These are phyloP conservation scores for Pichia insulana DNA, from an alignment of 805 yeast genomes.

Conservation along the genomic window DNA sequence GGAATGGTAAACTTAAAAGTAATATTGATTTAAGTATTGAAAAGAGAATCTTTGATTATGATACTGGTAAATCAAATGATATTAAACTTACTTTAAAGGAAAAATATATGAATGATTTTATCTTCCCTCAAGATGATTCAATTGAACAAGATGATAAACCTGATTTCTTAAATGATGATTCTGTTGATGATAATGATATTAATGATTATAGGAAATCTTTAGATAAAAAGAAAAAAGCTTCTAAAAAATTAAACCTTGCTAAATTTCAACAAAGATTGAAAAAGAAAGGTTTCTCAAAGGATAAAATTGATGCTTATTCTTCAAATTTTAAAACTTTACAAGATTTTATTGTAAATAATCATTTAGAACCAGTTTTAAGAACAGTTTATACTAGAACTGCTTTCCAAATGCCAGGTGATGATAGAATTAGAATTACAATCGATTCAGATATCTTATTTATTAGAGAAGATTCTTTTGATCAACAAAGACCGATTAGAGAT, in stretches of 20 bases:
- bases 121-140: constrained; percentile 24
- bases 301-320: constrained; percentile 42
- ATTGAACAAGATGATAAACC: neutral
- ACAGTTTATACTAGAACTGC: constrained; percentile 87
- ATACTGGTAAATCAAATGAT: constrained; percentile 38
- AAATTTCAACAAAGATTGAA: constrained; percentile 52
- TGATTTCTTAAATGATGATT: neutral
- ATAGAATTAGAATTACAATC: constrained; percentile 79
- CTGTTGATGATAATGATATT: constrained; percentile 9
- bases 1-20: constrained; percentile 78
- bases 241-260: constrained; percentile 26
- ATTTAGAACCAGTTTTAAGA: constrained; percentile 79
- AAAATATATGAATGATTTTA: constrained; percentile 69
- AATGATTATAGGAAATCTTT: constrained; percentile 4
- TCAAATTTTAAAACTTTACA: constrained; percentile 53
- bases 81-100: constrained; percentile 66
- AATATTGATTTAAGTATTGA: constrained; percentile 77
- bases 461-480: constrained; percentile 85
- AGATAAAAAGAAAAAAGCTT: constrained; percentile 18
- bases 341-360: constrained; percentile 51
- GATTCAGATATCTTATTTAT: constrained; percentile 83
- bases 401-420: constrained; percentile 97
- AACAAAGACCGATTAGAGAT: constrained; percentile 79
- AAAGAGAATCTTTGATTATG: constrained; percentile 61
- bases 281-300: constrained; percentile 49